Conservation (phyloP, 805 yeast species). For the Jamesozyma lodderae region DNA sequence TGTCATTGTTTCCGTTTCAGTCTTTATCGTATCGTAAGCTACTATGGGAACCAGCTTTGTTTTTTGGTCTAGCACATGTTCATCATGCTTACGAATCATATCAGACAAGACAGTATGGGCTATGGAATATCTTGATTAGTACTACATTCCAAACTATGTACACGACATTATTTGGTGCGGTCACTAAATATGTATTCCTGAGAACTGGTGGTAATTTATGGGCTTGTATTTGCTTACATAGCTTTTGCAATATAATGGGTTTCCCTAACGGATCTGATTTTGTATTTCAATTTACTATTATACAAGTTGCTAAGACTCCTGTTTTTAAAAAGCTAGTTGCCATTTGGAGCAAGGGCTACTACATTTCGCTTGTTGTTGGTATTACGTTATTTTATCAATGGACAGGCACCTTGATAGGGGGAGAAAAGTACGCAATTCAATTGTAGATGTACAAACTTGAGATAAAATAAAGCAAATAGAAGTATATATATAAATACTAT, state of each 20-base stretch:
- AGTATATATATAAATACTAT: too few species aligned
- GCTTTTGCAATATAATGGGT: slow-evolving; percentile 28
- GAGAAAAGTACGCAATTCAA: too few species aligned
- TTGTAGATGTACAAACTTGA: too few species aligned
- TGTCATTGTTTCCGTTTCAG: slow-evolving; percentile 7
- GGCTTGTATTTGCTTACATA: slow-evolving; percentile 25
- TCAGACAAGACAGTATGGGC: slow-evolving; percentile 11
- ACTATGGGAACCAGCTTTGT: slow-evolving; percentile 21
- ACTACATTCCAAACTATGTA: slow-evolving; percentile 22
- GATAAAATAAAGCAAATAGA: too few species aligned
- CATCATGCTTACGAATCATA: slow-evolving; percentile 29
- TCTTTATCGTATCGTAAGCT: slow-evolving; percentile 7
- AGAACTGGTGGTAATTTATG: slow-evolving; percentile 25
- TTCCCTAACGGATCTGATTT: slow-evolving; percentile 24
- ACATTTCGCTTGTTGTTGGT: slow-evolving; percentile 15
- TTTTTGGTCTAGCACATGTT: slow-evolving; percentile 29
- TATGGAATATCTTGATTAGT: slow-evolving; percentile 12
- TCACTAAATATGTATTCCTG: slow-evolving; percentile 26
- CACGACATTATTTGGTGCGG: slow-evolving; percentile 28
- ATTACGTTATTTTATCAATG: too few species aligned
- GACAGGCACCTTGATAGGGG: too few species aligned
- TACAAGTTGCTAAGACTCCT: slow-evolving; percentile 1
- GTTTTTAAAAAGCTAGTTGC: slow-evolving; percentile 4
- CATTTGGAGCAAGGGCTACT: slow-evolving; percentile 21
- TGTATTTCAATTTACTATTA: slow-evolving; percentile 10